Evolutionary conservation across 129 eudicot species (phyloP).

Genomic region (Centaurea solstitialis): DNA sequence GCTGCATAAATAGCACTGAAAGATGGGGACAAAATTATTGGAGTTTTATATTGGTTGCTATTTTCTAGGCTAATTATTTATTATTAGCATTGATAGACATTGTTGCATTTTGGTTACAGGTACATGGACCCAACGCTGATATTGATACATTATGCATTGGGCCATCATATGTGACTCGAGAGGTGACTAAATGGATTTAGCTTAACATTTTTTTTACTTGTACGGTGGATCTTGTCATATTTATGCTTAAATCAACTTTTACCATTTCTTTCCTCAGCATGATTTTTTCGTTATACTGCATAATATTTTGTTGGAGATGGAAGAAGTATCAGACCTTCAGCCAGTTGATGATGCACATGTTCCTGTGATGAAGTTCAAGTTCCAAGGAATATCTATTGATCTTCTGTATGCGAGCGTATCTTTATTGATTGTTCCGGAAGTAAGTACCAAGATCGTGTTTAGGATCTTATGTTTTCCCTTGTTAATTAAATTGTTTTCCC

Average conservation of each 20-base stretch:
- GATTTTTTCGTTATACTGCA: slow-evolving; percentile 34
- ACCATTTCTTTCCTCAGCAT: slow-evolving; percentile 22
- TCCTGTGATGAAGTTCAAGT: slow-evolving; percentile 45
- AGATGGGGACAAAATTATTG: background rate
- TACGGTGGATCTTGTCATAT: background rate
- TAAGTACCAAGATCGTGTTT: slow-evolving; percentile 14
- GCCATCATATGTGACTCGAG: slow-evolving; percentile 42
- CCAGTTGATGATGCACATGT: slow-evolving; percentile 46
- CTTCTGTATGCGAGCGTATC: slow-evolving; percentile 45
- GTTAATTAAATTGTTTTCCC: slow-evolving; percentile 14
- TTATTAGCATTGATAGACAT: background rate
- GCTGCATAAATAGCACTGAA: background rate
- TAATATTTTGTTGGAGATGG: slow-evolving; percentile 39
- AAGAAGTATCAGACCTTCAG: slow-evolving; percentile 45
- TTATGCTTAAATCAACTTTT: slow-evolving; percentile 12
- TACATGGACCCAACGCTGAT: slow-evolving; percentile 46
- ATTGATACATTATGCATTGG: slow-evolving; percentile 45
- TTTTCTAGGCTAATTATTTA: background rate
- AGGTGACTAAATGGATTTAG: slow-evolving; percentile 22
- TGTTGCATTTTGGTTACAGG: slow-evolving; percentile 27
- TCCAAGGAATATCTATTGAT: slow-evolving; percentile 47
- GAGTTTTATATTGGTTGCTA: background rate
- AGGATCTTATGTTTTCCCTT: background rate
- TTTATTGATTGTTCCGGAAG: slow-evolving; percentile 42
- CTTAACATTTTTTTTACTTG: background rate